Evolutionary conservation across 148 eudicot genomes (phyloP), one percentile per base, ranked within the genome.

Genomic region (Rheum nobile): DNA sequence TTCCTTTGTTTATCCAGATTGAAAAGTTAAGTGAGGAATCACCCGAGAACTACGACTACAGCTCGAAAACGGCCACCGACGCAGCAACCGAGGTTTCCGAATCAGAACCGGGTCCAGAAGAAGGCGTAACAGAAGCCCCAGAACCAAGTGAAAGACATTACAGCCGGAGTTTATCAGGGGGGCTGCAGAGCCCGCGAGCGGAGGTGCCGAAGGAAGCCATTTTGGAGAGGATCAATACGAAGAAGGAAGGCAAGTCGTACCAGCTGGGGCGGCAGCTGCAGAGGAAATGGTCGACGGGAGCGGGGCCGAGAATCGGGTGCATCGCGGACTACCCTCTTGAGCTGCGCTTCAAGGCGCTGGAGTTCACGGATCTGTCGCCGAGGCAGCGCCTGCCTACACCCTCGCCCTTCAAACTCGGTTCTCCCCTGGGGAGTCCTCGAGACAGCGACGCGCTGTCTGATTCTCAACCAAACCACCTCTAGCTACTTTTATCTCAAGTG

Each of bases 281-380:
- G 4, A 76, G 78, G 72, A 83, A 54, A 70, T 93, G 98, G 98
- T 90, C 94, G 24, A 85, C 89, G 0, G 98, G 98, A 32, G 87
- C 85, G 32, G 96, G 98, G 24, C 96, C 98, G 2, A 85, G 98
- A 80, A 86, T 93, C 24, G 96, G 94, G 41, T 93, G 98, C 52
- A 72, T 93, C 12, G 91, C 89, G 31, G 98, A 93, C 75, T 93
- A 93, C 81, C 98, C 98, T 9, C 71, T 77, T 5, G 90, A 89
- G 77, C 83, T 93, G 68, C 80, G 94, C 77, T 77, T 82, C 29
- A 92, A 93, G 71, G 98, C 98, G 1, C 69, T 93, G 80, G 92
- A 89, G 80, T 81, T 87, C 41, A 88, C 89, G 1, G 80, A 78
- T 67, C 89, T 93, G 71, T 93, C 98, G 35, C 98, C 98, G 1